A percentile compares a stretch with the other conserved stretches of the same genome.
These are phyloP conservation scores for Trichoderma atroviride DNA, from an alignment of 2,329 filamentous ascomycete genomes.

Conservation along the genomic window DNA sequence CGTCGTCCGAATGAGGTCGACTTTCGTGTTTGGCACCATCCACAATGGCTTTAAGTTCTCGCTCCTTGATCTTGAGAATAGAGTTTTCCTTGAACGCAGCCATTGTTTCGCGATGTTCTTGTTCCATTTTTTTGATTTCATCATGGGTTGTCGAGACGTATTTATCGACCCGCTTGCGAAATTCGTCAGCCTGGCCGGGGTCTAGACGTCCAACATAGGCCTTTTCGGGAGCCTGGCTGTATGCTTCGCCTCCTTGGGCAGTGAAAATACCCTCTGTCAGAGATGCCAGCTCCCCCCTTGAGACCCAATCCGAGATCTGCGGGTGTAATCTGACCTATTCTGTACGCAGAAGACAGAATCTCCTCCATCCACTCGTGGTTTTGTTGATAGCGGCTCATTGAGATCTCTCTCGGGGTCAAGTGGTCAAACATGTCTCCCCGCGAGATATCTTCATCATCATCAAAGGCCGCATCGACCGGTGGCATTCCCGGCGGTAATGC, in stretches of 20 bases:
- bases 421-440: conserved; percentile 88
- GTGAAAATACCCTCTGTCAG: conserved; percentile 87
- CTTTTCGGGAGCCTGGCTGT: conserved; percentile 53
- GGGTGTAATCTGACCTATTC: conserved; percentile 80
- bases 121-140: conserved; percentile 84
- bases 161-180: conserved; percentile 74
- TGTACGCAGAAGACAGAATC: conserved; percentile 86
- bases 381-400: conserved; percentile 82
- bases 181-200: conserved; percentile 77
- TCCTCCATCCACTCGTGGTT: conserved; percentile 99
- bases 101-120: conserved; percentile 74
- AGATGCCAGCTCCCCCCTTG: conserved; percentile 78
- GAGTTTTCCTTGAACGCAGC: conserved; percentile 73
- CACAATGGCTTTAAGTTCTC: conserved; percentile 68
- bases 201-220: conserved; percentile 68
- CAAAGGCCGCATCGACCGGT: conserved; percentile 55
- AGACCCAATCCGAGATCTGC: conserved; percentile 84
- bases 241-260: conserved; percentile 55
- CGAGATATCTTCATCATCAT: conserved; percentile 88
- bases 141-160: conserved; percentile 73
- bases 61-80: conserved; percentile 72
- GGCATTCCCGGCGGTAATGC: conserved; percentile 37
- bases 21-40: conserved; percentile 65
- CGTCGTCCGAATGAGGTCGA: conserved; percentile 55
- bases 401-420: conserved; percentile 86